Base-by-base conservation (phyloP, 192 early-diverging fungal species). In the Podila horticola region DNA sequence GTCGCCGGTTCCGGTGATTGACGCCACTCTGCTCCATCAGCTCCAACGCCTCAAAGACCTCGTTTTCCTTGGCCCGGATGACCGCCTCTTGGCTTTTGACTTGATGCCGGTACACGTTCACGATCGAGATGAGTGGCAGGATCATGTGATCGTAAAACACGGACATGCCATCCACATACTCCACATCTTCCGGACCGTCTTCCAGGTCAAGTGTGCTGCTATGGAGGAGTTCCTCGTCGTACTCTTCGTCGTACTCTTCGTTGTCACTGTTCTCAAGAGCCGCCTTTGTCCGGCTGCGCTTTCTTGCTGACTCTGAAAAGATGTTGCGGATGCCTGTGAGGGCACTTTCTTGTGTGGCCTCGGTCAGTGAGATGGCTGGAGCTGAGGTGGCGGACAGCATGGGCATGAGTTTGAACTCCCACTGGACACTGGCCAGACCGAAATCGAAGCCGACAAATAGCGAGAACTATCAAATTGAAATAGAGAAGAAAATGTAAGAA, bases 11-110 rank as follows among this genome's bases (percentile, higher is more conserved):
- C 20, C 64, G 70, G 55, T 81, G 72, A 4, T 52, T 64, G 11
- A 73, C 38, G 2, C 77, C 77, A 55, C 60, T 64, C 15, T 72
- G 71, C 48, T 73, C 77, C 62, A 81, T 12, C 55, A 81, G 52
- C 71, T 81, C 77, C 2, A 81, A 50, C 9, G 77, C 71, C 30
- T 81, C 77, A 30, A 72, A 62, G 8, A 81, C 77, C 22, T 81
- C 77, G 30, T 73, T 68, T 30, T 81, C 77, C 29, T 81, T 81
- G 28, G 71, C 34, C 28, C 72, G 73, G 41, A 81, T 71, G 6
- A 73, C 34, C 12, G 45, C 24, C 30, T 81, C 77, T 26, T 64
- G 20, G 7, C 20, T 45, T 9, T 57, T 68, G 45, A 41, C 36
- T 45, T 73, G 77, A 17, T 63, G 67, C 36, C 67, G 65, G 22